Conservation (phyloP, 345 rosid species). For the Barbarea vulgaris region DNA sequence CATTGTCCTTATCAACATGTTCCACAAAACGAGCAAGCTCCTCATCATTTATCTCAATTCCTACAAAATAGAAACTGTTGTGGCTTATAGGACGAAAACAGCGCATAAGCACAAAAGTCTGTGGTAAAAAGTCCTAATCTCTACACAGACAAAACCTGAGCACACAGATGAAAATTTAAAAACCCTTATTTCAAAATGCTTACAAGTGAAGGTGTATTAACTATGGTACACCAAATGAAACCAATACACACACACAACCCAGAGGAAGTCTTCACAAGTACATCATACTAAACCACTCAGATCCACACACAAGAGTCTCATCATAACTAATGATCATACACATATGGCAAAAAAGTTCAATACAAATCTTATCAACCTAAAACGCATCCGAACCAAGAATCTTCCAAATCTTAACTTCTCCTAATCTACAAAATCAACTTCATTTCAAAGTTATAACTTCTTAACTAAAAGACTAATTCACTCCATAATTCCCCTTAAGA, state of each 20-base stretch:
- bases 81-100: constrained; percentile 60
- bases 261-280: neutral
- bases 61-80: constrained; percentile 55
- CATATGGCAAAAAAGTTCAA: neutral
- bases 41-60: constrained; percentile 83
- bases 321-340: neutral
- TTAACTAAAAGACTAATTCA: neutral
- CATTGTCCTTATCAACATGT: constrained; percentile 87
- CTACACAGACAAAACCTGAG: neutral
- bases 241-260: neutral
- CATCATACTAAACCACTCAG: neutral
- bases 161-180: neutral
- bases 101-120: constrained; percentile 2
- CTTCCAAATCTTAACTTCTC: neutral
- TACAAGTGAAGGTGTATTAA: neutral
- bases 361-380: neutral
- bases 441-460: neutral
- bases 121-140: neutral
- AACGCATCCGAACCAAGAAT: neutral
- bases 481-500: neutral
- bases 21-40: constrained; percentile 90
- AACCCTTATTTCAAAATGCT: neutral
- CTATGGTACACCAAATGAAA: constrained; percentile 5
- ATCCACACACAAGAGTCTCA: neutral
- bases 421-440: neutral